Conservation (phyloP, 2,329 filamentous ascomycete species). For the Trichoderma breve region DNA sequence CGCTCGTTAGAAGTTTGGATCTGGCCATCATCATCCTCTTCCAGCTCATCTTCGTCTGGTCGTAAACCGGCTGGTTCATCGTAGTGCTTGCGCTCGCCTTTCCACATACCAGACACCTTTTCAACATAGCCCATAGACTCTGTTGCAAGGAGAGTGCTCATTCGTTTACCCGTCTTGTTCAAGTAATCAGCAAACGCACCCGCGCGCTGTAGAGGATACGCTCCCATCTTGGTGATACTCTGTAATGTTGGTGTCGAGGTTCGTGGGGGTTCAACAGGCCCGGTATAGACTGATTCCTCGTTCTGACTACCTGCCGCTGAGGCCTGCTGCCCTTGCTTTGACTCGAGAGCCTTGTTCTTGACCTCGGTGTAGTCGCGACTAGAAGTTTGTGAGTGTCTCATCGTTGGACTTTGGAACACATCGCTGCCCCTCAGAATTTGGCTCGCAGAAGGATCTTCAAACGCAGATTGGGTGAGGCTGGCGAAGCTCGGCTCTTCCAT, state of each 20-base stretch:
- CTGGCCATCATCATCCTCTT: constrained; percentile 62
- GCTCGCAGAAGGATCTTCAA: constrained; percentile 81
- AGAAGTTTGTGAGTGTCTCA: constrained; percentile 50
- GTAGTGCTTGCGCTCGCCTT: constrained; percentile 87
- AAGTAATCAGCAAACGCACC: constrained; percentile 81
- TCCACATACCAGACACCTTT: constrained; percentile 97
- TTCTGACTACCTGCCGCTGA: constrained; percentile 40
- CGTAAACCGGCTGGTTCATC: constrained; percentile 56
- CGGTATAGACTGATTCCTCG: constrained; percentile 30
- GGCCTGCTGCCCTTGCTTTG: constrained; percentile 16
- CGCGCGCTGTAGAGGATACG: constrained; percentile 79
- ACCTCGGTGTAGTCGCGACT: constrained; percentile 26
- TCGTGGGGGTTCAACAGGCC: constrained; percentile 26
- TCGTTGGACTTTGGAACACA: constrained; percentile 79
- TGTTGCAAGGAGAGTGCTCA: constrained; percentile 78
- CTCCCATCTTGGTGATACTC: constrained; percentile 58
- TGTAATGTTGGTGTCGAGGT: constrained; percentile 46
- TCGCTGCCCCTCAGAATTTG: constrained; percentile 86
- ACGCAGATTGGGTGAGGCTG: constrained; percentile 65
- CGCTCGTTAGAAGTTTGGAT: constrained; percentile 68
- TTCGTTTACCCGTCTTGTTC: constrained; percentile 71
- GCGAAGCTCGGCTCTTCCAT: constrained; percentile 73
- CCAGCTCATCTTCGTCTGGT: constrained; percentile 55
- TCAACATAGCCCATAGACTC: constrained; percentile 96
- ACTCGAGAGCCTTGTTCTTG: constrained; percentile 24